phyloP scores from a whole-genome alignment of 1,139 yeast species.

The Saccharomycopsis phalli region DNA sequence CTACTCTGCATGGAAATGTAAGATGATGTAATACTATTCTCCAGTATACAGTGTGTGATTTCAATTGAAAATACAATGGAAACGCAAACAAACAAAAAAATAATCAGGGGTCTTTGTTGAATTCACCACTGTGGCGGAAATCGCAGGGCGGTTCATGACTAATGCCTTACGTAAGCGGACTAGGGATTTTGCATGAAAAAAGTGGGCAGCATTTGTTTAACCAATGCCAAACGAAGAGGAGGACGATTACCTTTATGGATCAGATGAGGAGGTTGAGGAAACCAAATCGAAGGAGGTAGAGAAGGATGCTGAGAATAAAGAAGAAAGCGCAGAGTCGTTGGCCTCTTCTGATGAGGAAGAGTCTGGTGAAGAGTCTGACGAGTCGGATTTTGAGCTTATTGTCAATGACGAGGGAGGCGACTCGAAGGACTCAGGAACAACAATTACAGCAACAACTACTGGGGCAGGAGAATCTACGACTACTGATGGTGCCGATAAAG shows the following conservation, averaged over 20 bases:
- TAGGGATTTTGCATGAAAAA: too few relatives aligned
- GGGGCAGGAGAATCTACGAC: constrained; percentile 20
- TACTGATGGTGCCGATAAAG: constrained; percentile 28
- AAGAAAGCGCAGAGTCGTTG: constrained; percentile 21
- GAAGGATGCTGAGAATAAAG: constrained; percentile 21
- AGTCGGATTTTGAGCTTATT: constrained; percentile 57
- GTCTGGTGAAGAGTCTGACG: constrained; percentile 31
- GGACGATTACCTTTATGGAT: constrained; percentile 78
- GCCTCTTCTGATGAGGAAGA: constrained; percentile 11
- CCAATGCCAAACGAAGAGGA: constrained; percentile 37
- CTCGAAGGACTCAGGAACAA: constrained; percentile 27
- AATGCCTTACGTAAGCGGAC: too few relatives aligned
- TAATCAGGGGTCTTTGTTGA: too few relatives aligned
- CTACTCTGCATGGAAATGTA: too few relatives aligned
- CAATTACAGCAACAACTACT: constrained; percentile 15
- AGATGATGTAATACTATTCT: too few relatives aligned
- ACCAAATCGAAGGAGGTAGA: constrained; percentile 22
- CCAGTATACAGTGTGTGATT: too few relatives aligned
- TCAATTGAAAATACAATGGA: too few relatives aligned
- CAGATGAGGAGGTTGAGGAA: constrained; percentile 40
- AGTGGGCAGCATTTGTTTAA: too few relatives aligned
- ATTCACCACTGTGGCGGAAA: too few relatives aligned
- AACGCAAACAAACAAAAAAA: too few relatives aligned
- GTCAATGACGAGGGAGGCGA: constrained; percentile 40
- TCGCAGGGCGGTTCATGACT: too few relatives aligned